Percentiles rank a stretch among this genome's conserved stretches.
Conservation (phyloP, 192 early-diverging fungal species). For the Coemansia sp. region DNA sequence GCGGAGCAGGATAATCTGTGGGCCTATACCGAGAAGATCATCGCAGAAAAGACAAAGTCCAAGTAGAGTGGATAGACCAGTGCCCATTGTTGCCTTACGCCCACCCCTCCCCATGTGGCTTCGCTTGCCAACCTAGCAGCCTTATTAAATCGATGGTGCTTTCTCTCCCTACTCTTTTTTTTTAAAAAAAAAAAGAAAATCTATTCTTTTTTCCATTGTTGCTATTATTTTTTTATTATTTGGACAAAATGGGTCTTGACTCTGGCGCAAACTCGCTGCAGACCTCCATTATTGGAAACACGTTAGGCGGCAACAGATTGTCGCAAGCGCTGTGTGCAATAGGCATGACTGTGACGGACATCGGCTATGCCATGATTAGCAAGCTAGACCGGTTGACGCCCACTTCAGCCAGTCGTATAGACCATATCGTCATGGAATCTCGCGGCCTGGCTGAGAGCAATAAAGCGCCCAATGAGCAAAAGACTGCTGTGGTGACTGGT, state of each 20-base stretch:
- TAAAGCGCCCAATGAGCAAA: constrained; percentile 1
- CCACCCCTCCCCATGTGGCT: too few relatives aligned
- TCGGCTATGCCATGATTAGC: constrained; percentile 25
- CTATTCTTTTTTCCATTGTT: background rate
- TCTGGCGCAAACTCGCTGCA: constrained; percentile 11
- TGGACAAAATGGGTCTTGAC: constrained; percentile 1
- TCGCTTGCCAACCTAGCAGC: too few relatives aligned
- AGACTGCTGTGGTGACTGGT: constrained; percentile 36
- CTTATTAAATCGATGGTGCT: background rate
- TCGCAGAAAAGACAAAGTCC: constrained; percentile 13
- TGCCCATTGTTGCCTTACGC: too few relatives aligned
- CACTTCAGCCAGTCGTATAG: constrained; percentile 27
- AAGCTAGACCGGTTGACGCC: constrained; percentile 24
- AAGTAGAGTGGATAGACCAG: background rate
- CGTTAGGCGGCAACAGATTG: constrained; percentile 3
- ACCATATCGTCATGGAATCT: constrained; percentile 22
- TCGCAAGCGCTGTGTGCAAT: background rate
- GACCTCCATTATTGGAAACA: background rate
- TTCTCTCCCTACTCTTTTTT: background rate
- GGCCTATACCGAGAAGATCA: constrained; percentile 32
- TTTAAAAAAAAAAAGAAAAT: background rate
- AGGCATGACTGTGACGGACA: background rate
- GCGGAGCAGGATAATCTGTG: constrained; percentile 40
- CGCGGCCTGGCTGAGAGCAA: background rate
- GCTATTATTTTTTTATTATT: background rate